Conservation (phyloP, 2,329 filamentous ascomycete genomes). For the Diatrype stigma region DNA sequence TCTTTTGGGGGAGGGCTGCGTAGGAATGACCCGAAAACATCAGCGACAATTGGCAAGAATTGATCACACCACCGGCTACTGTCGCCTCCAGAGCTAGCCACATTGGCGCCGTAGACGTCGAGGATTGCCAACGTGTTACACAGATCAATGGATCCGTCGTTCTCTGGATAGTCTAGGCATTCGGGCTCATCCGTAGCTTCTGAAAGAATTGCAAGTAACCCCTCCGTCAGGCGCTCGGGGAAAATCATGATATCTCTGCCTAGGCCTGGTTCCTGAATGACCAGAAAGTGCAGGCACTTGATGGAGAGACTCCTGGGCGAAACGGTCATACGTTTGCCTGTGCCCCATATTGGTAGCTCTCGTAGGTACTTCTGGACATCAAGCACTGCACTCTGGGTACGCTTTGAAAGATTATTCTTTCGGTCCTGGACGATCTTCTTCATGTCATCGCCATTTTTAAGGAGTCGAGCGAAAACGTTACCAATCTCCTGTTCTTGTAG, state of each 20-base stretch:
- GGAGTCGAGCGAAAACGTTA: constrained; percentile 50
- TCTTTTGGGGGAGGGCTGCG: constrained; percentile 30
- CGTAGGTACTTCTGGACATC: constrained; percentile 51
- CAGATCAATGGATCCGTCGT: constrained; percentile 31
- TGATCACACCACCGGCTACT: constrained; percentile 42
- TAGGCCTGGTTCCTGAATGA: constrained; percentile 45
- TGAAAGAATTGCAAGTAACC: constrained; percentile 43
- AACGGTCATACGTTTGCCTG: constrained; percentile 42
- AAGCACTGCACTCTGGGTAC: constrained; percentile 52
- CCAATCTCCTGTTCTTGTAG: constrained; percentile 52
- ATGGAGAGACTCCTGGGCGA: constrained; percentile 62
- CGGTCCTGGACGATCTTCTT: constrained; percentile 58
- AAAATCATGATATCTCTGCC: constrained; percentile 47
- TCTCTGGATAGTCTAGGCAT: constrained; percentile 33
- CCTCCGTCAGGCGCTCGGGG: constrained; percentile 42
- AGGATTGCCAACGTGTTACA: constrained; percentile 45
- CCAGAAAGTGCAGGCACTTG: constrained; percentile 56
- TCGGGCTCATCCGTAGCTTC: constrained; percentile 28
- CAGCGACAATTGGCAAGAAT: constrained; percentile 49
- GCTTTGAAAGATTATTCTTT: constrained; percentile 64
- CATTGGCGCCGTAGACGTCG: constrained; percentile 48
- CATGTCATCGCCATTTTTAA: constrained; percentile 53
- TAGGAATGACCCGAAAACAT: constrained; percentile 39
- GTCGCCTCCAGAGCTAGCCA: constrained; percentile 36
- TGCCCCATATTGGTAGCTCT: constrained; percentile 57